Base-by-base conservation (phyloP, 768 basidiomycete species). In the Russula abietina region DNA sequence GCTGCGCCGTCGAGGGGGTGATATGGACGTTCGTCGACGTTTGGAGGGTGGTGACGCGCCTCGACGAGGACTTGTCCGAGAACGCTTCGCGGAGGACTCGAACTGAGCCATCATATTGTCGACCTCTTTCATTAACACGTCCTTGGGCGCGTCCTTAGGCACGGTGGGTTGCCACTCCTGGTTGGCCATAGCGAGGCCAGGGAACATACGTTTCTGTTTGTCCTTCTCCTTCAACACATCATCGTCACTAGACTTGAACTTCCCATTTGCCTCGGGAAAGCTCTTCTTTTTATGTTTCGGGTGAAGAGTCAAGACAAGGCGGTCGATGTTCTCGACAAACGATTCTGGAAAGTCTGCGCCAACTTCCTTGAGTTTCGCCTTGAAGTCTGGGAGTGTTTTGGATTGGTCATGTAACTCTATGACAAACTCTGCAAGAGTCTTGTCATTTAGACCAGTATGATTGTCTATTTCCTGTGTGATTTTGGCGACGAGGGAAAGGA, bases 401-500 rank as follows among this genome's bases (percentile, higher is more conserved):
- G 88, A 88, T 68, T 89, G 75, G 67, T 89, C 88, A 75, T 98
- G 96, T 61, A 98, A 83, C 66, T 83, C 77, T 67, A 99, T 93
- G 65, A 98, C 84, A 73, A 95, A 99, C 77, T 98, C 96, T 14
- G 97, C 94, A 52, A 96, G 80, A 3, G 89, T 88, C 72, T 95
- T 96, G 80, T 99, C 95, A 72, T 86, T 89, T 41, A 91, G 74
- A 17, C 84, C 88, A 56, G 83, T 80, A 72, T 98, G 86, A 70
- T 97, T 98, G 74, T 88, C 85, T 51, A 98, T 84, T 72, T 98
- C 95, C 73, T 95, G 92, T 0, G 89, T 89, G 70, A 99, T 91
- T 73, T 91, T 90, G 62, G 89, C 86, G 61, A 97, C 87, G 46
- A 98, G 80, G 41, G 93, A 95, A 53, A 99, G 85, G 63, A 89